These are phyloP conservation scores for Scedosporium minutisporum DNA, from an alignment of 2,329 filamentous ascomycete genomes.

Conservation along the genomic window DNA sequence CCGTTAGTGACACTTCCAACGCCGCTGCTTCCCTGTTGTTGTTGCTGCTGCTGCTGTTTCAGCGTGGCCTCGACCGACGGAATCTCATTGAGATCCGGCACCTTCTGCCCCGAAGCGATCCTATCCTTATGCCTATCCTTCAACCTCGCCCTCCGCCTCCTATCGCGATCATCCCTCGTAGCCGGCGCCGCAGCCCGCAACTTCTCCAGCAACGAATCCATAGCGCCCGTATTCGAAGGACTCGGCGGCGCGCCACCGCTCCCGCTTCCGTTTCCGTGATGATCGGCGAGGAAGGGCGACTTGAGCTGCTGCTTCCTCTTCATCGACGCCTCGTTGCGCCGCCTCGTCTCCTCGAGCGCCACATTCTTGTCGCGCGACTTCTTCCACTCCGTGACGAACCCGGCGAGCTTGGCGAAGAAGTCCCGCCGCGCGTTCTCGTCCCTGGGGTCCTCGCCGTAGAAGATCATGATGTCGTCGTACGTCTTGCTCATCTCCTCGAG, in stretches of 20 bases:
- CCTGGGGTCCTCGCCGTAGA: constrained; percentile 75
- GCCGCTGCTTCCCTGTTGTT: not conserved
- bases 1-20: not conserved
- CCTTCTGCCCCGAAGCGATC: constrained; percentile 78
- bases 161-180: constrained; percentile 78
- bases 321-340: constrained; percentile 83
- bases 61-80: constrained; percentile 36
- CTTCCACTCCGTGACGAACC: constrained; percentile 91
- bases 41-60: constrained; percentile 3
- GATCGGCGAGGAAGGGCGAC: constrained; percentile 37
- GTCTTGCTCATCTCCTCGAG: constrained; percentile 72
- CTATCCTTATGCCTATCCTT: constrained; percentile 88
- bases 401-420: constrained; percentile 88
- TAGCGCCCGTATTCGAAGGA: constrained; percentile 72
- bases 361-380: constrained; percentile 92
- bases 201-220: constrained; percentile 94
- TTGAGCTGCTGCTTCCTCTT: constrained; percentile 75
- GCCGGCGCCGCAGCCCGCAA: constrained; percentile 86
- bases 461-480: constrained; percentile 46
- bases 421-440: constrained; percentile 91
- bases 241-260: constrained; percentile 41
- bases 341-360: constrained; percentile 67
- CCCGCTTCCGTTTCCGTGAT: constrained; percentile 21
- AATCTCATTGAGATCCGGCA: constrained; percentile 58
- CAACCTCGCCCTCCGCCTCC: constrained; percentile 73